phyloP scores from a whole-genome alignment of 2,329 filamentous ascomycete species.

The Trichoderma arundinaceum region DNA sequence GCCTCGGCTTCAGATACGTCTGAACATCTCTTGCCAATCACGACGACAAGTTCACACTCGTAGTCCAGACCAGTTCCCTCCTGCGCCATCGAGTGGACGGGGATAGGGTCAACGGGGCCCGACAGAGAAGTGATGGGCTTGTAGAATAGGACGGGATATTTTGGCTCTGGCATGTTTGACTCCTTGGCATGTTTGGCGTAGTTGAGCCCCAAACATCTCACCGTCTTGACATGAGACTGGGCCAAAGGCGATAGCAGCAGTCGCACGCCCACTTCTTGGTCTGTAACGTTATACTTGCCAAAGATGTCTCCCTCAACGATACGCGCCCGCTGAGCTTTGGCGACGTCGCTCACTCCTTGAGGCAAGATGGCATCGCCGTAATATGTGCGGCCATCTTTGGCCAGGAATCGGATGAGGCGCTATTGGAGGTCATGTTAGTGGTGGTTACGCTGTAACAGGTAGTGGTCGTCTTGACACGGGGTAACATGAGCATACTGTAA shows the following conservation, averaged over 20 bases:
- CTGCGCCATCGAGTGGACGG: slow-evolving; percentile 69
- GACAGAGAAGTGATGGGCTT: slow-evolving; percentile 66
- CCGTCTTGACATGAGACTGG: slow-evolving; percentile 66
- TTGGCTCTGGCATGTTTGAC: slow-evolving; percentile 70
- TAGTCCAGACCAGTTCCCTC: slow-evolving; percentile 73
- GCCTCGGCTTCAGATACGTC: slow-evolving; percentile 70
- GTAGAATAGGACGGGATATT: slow-evolving; percentile 74
- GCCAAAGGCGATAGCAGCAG: slow-evolving; percentile 68
- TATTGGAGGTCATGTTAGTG: slow-evolving; percentile 42
- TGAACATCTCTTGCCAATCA: slow-evolving; percentile 71
- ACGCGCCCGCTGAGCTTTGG: slow-evolving; percentile 63
- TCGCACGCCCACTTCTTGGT: slow-evolving; percentile 61
- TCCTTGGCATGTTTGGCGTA: slow-evolving; percentile 75
- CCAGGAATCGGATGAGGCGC: slow-evolving; percentile 76
- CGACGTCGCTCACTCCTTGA: slow-evolving; percentile 62
- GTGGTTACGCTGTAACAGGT: background rate
- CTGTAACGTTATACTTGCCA: slow-evolving; percentile 66
- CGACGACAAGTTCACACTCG: slow-evolving; percentile 76
- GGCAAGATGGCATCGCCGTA: slow-evolving; percentile 78
- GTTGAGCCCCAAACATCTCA: slow-evolving; percentile 73
- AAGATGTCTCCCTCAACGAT: slow-evolving; percentile 71
- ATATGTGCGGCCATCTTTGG: slow-evolving; percentile 70
- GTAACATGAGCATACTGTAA: slow-evolving; percentile 18
- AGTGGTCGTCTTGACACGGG: background rate
- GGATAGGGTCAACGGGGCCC: slow-evolving; percentile 69